Evolutionary conservation across 148 eudicot genomes (phyloP).

Genomic region (Agrostemma githago): DNA sequence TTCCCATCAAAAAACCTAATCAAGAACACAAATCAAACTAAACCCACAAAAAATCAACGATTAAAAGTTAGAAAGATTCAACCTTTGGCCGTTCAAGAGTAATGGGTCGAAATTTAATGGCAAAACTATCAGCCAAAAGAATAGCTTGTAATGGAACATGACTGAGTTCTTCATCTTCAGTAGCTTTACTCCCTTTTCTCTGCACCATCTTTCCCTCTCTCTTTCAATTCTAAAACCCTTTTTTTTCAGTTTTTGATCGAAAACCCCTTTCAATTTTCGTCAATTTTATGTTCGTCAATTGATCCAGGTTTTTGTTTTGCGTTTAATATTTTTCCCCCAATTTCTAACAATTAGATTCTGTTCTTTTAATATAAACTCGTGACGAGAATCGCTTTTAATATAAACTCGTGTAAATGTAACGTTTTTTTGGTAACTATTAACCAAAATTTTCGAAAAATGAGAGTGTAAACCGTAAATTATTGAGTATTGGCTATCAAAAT

Average conservation of each 20-base stretch:
- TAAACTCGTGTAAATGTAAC: too few species aligned
- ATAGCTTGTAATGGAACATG: slow-evolving; percentile 70
- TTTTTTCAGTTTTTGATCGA: not conserved
- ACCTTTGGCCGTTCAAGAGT: slow-evolving; percentile 95
- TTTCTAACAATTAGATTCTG: slow-evolving; percentile 1
- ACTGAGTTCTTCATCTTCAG: slow-evolving; percentile 57
- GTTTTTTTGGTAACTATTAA: too few species aligned
- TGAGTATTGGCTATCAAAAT: too few species aligned
- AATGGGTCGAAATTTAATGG: slow-evolving; percentile 85
- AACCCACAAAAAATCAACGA: not conserved
- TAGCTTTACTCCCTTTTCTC: slow-evolving; percentile 44
- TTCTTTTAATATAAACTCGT: not conserved
- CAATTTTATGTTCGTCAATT: too few species aligned
- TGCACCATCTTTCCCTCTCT: slow-evolving; percentile 47
- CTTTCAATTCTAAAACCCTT: not conserved
- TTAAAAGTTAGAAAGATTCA: not conserved
- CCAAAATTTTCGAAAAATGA: too few species aligned
- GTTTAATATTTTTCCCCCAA: not conserved
- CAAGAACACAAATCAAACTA: not conserved
- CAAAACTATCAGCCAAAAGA: slow-evolving; percentile 80
- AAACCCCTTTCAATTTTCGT: not conserved
- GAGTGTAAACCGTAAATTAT: too few species aligned
- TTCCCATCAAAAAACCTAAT: not conserved
- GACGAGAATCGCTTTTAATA: too few species aligned
- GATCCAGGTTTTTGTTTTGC: not conserved